Evolutionary conservation across 768 basidiomycete genomes (phyloP).

Genomic region (Boletus rex-veris): DNA sequence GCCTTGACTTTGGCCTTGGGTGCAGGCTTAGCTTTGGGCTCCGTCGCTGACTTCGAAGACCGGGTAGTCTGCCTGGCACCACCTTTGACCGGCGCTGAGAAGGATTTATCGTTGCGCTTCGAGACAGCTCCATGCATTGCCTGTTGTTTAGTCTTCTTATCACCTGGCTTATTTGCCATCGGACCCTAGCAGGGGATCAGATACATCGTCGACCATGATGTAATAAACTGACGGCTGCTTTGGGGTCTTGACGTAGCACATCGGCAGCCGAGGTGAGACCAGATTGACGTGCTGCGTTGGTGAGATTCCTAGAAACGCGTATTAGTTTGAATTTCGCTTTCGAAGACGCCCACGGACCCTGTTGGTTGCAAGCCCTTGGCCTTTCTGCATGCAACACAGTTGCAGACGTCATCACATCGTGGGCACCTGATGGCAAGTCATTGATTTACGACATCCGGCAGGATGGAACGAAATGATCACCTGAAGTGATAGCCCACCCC

Average conservation of each 20-base stretch:
- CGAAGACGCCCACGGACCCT: slow-evolving; percentile 41
- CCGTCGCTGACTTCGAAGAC: slow-evolving; percentile 9
- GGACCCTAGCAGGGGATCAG: slow-evolving; percentile 23
- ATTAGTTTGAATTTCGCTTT: slow-evolving; percentile 8
- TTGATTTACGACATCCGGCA: slow-evolving; percentile 10
- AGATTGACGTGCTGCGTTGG: slow-evolving; percentile 35
- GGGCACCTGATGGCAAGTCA: slow-evolving; percentile 52
- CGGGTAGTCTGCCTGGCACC: slow-evolving; percentile 3
- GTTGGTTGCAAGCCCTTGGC: slow-evolving; percentile 55
- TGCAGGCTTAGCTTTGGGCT: slow-evolving; percentile 15
- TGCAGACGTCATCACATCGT: slow-evolving; percentile 62
- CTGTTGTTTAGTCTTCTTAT: slow-evolving; percentile 17
- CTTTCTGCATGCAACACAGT: slow-evolving; percentile 64
- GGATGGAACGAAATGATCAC: slow-evolving; percentile 32
- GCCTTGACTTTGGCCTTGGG: slow-evolving; percentile 27
- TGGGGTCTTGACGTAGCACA: slow-evolving; percentile 33
- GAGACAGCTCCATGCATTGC: neutral
- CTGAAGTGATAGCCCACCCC: slow-evolving; percentile 47
- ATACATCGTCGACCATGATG: neutral
- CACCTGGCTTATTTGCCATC: slow-evolving; percentile 24
- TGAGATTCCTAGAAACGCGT: slow-evolving; percentile 34
- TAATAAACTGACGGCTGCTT: slow-evolving; percentile 27
- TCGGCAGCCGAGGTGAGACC: slow-evolving; percentile 39
- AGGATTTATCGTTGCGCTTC: slow-evolving; percentile 7
- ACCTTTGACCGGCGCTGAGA: slow-evolving; percentile 11